A percentile compares a stretch with the other conserved stretches of the same genome.
Evolutionary conservation across 805 yeast genomes (phyloP).

Genomic region (Nakazawaea sp.): DNA sequence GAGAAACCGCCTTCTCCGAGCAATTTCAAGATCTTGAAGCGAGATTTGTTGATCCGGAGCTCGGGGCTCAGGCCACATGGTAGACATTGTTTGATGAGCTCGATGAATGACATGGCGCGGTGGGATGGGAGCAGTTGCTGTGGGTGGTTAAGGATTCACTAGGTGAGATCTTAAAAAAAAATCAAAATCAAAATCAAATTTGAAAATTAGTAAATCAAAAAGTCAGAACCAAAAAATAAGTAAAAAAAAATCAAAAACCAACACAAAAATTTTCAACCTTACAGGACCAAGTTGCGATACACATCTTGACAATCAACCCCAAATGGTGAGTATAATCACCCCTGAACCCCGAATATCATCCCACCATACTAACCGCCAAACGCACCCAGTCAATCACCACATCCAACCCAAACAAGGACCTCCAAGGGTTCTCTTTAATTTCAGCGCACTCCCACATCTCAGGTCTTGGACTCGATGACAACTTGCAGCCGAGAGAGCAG

Average conservation of each 20-base stretch:
- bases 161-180: background rate
- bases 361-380: background rate
- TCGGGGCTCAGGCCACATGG: slow-evolving; percentile 48
- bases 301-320: background rate
- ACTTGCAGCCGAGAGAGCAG: slow-evolving; percentile 72
- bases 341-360: no score
- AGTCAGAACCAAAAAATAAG: background rate
- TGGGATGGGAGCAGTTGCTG: background rate
- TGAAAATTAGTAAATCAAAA: background rate
- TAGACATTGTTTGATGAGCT: slow-evolving; percentile 24
- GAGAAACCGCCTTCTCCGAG: slow-evolving; percentile 90
- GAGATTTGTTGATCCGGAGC: slow-evolving; percentile 52
- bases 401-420: slow-evolving; percentile 9
- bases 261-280: background rate
- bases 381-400: slow-evolving; percentile 14
- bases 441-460: slow-evolving; percentile 99
- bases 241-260: background rate
- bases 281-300: background rate
- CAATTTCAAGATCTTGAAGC: slow-evolving; percentile 58
- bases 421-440: slow-evolving; percentile 34
- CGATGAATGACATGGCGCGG: slow-evolving; percentile 10
- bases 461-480: slow-evolving; percentile 94
- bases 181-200: background rate
- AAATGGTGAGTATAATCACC: no score
- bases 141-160: background rate